Base-by-base conservation (phyloP, 2,329 filamentous ascomycete genomes). In the Anthostomella pinea region DNA sequence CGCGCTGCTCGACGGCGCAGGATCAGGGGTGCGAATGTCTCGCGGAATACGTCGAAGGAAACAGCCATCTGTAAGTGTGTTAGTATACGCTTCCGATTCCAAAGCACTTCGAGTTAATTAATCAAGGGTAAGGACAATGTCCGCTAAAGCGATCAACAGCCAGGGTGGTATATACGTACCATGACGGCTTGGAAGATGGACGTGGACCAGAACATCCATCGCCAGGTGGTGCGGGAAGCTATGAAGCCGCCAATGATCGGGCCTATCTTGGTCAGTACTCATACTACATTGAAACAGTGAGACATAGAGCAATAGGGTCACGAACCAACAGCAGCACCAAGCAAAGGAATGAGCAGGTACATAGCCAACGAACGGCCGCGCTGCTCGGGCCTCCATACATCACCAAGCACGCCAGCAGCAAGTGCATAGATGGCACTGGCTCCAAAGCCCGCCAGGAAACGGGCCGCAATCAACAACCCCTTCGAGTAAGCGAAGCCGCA, bases 401-500 rank as follows among this genome's bases (percentile, higher is more conserved):
- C 72, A 0, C 63, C 62, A 0, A 76, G 48, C 5, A 72, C 68
- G 4, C 69, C 69, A 5, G 65, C 66, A 3, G 67, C 67, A 15
- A 76, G 59, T 0, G 68, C 59, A 22, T 71, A 68, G 2, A 68
- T 62, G 2, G 65, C 60, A 29, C 66, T 68, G 1, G 68, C 71
- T 2, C 71, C 70, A 13, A 76, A 59, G 0, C 72, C 72, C 4
- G 70, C 62, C 1, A 76, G 44, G 26, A 75, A 68, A 0, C 72
- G 60, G 9, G 65, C 60, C 0, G 60, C 64, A 8, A 75, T 67
- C 3, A 76, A 51, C 6, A 64, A 30, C 5, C 58, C 55, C 34
- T 68, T 63, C 3, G 60, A 57, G 1, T 45, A 55, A 4, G 69
- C 55, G 33, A 68, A 66, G 3, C 68, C 63, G 38, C 69, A 72